Evolutionary conservation across 495 filamentous ascomycete species (phyloP).

Genomic region (Xylaria intraflava): DNA sequence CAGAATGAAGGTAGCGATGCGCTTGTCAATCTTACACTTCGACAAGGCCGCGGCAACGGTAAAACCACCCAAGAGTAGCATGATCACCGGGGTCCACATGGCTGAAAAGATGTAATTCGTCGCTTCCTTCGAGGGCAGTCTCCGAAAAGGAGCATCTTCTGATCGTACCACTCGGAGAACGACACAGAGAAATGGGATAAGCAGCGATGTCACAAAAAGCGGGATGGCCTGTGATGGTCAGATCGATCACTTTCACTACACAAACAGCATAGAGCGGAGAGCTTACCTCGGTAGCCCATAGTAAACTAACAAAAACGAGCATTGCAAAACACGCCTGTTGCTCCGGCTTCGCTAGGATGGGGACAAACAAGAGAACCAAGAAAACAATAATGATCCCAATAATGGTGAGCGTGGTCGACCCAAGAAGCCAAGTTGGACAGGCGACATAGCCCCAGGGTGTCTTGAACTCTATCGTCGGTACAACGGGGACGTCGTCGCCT

Average conservation of each 20-base stretch:
- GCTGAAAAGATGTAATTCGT: conserved; percentile 77
- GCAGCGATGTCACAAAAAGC: conserved; percentile 90
- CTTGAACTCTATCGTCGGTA: conserved; percentile 56
- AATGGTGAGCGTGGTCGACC: conserved; percentile 71
- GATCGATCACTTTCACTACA: conserved; percentile 10
- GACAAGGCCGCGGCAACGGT: conserved; percentile 91
- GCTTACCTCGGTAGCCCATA: conserved; percentile 93
- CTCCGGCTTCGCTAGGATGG: conserved; percentile 74
- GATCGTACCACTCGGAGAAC: conserved; percentile 75
- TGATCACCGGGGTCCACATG: conserved; percentile 99
- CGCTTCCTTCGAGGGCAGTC: conserved; percentile 67
- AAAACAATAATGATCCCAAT: conserved; percentile 66
- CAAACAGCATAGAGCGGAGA: not conserved
- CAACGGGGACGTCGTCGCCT: conserved; percentile 61
- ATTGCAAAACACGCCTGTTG: conserved; percentile 95
- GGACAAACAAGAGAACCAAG: conserved; percentile 58
- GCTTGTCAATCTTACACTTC: conserved; percentile 95
- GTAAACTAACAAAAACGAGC: conserved; percentile 83
- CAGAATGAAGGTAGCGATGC: conserved; percentile 94
- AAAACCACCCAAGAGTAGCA: conserved; percentile 95
- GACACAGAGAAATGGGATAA: conserved; percentile 91
- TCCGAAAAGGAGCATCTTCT: conserved; percentile 59
- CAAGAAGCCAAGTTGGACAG: conserved; percentile 77
- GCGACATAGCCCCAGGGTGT: conserved; percentile 76
- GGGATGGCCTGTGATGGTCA: conserved; percentile 72